Evolutionary conservation across 1,284 basidiomycete genomes (phyloP), one percentile per base, ranked within the genome.

Genomic region (Coniophora puteana): DNA sequence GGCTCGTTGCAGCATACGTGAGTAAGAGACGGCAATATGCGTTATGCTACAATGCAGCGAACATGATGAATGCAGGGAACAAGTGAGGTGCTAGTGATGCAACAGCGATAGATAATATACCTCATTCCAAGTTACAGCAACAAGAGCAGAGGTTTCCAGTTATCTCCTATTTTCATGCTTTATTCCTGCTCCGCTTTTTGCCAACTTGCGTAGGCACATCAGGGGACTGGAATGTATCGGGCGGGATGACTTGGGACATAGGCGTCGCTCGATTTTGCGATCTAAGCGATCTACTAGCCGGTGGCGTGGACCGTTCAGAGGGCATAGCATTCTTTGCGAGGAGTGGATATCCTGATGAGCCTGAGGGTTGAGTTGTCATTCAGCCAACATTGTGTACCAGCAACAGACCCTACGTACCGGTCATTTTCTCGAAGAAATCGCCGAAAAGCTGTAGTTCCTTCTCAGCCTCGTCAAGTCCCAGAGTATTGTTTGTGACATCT

Each of bases 181-280:
- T 25, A 22, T 22, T 18, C 48, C 58, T 63, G 38, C 47, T 52
- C 43, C 58, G 60, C 50, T 63, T 59, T 56, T 36, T 58, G 30
- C 54, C 54, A 26, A 48, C 36, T 45, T 59, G 61, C 26, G 40
- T 40, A 34, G 53, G 39, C 13, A 38, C 21, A 6, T 34, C 26
- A n/a, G 57, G 44, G 30, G 28, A 14, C 36, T 38, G 16, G 41
- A 30, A 40, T 36, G 58, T 28, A 55, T 41, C 26, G 36, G 31
- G 4, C 43, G 28, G 21, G 22, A 37, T 11, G 40, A 11, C 22
- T 40, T 47, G 30, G 32, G 34, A n/a, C n/a, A n/a, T n/a, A n/a
- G n/a, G n/a, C 17, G 16, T 35, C 31, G 47, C 40, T 16, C 47
- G 38, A 16, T 49, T 51, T 52, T 62, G 61, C 22, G 47, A 38